A percentile compares a stretch with the other conserved stretches of the same genome.
These are phyloP conservation scores for Pichia paraexigua DNA, from an alignment of 805 yeast species.

Conservation along the genomic window DNA sequence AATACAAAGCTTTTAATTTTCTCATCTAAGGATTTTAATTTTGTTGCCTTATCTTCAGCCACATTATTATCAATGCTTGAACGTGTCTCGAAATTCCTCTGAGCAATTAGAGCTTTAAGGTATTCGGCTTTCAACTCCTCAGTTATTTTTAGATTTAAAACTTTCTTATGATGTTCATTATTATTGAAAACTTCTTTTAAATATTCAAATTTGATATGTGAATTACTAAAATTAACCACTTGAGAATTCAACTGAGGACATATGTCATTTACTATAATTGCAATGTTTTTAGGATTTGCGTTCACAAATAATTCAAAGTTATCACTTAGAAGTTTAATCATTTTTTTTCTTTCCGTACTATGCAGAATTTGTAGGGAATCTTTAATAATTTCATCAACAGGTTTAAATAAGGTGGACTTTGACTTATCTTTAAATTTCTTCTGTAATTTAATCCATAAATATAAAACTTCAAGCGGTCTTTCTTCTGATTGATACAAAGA, in stretches of 20 bases:
- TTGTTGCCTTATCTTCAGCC: neutral
- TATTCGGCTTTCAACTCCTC: slow-evolving; percentile 13
- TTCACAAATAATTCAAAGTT: slow-evolving; percentile 25
- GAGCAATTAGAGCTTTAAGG: slow-evolving; percentile 2
- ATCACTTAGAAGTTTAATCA: slow-evolving; percentile 21
- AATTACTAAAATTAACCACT: slow-evolving; percentile 26
- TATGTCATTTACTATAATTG: slow-evolving; percentile 29
- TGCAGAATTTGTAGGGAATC: slow-evolving; percentile 17
- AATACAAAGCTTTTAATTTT: slow-evolving; percentile 14
- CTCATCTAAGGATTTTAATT: neutral
- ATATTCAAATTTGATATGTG: slow-evolving; percentile 27
- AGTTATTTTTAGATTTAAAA: slow-evolving; percentile 22
- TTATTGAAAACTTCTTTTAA: slow-evolving; percentile 26
- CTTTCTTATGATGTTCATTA: slow-evolving; percentile 9
- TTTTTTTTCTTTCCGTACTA: slow-evolving; percentile 13
- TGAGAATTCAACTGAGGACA: slow-evolving; percentile 34
- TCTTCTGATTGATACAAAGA: slow-evolving; percentile 48
- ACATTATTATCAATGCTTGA: neutral
- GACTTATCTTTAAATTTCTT: slow-evolving; percentile 5
- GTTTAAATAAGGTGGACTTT: slow-evolving; percentile 18
- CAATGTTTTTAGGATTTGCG: slow-evolving; percentile 31
- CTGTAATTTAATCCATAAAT: slow-evolving; percentile 38
- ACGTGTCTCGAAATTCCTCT: neutral
- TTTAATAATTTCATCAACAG: slow-evolving; percentile 22
- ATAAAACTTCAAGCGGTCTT: slow-evolving; percentile 43